Evolutionary conservation across 2,329 filamentous ascomycete species (phyloP), one percentile per base, ranked within the genome.

Genomic region (Myriosclerotinia duriaeana): DNA sequence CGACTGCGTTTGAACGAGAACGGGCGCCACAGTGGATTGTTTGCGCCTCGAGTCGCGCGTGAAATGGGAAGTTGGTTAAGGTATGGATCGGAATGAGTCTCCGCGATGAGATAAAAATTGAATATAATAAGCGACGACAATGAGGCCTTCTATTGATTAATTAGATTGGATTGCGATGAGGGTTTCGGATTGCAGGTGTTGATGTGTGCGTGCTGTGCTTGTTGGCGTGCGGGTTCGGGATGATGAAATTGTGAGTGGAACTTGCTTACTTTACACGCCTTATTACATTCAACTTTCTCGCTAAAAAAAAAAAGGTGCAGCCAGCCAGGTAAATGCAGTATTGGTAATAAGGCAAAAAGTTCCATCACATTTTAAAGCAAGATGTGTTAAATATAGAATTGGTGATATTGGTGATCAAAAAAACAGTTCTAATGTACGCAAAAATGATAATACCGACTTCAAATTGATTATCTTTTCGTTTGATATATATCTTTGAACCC

Each of bases 21-120:
- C 69, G 59, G 67, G 63, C 72, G 73, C 74, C 74, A 74, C 74
- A 65, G 69, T 75, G 63, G 66, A 66, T 44, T 59, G 54, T 68
- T 62, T 69, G 69, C 68, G 67, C 67, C 67, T 66, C 67, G 65
- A 30, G 42, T 64, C 60, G 65, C 71, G 70, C 68, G 66, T 63
- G 40, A 42, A 64, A 38, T 64, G 58, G 48, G 53, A 48, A 64
- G 53, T 50, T 53, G 22, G 56, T 61, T 54, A 42, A 56, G 53
- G 65, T 15, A n/a, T n/a, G n/a, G n/a, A 20, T 44, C 42, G 30
- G 55, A 60, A 17, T n/a, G 44, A 34, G 6, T 60, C 46, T 42
- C n/a, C 3, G 36, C 44, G 44, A 53, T 20, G 46, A 59, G 63
- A 46, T 44, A 26, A 53, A 36, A 30, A 46, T 17, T 53, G 38